Evolutionary conservation across 2,329 filamentous ascomycete genomes (phyloP).

Genomic region (Colletotrichum somersetense): DNA sequence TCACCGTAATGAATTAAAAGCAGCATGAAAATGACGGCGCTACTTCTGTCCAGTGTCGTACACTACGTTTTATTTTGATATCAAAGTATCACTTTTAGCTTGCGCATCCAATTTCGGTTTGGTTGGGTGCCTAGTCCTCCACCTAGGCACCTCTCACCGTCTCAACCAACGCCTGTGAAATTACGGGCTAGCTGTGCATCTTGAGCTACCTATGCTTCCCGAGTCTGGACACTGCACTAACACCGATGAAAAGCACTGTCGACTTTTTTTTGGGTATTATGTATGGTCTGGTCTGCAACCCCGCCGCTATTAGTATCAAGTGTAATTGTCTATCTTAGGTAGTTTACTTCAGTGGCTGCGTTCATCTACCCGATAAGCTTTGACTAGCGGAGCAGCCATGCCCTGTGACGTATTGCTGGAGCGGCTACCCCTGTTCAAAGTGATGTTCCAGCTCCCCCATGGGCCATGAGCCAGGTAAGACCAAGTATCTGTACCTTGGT

Average conservation of each 20-base stretch:
- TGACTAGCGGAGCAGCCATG: slow-evolving; percentile 2
- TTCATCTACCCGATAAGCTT: slow-evolving; percentile 20
- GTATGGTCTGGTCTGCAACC: too few species aligned
- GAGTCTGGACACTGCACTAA: background rate
- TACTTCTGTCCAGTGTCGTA: too few species aligned
- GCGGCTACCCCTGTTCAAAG: slow-evolving; percentile 21
- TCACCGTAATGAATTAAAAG: too few species aligned
- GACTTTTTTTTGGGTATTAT: too few species aligned
- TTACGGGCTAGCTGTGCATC: slow-evolving; percentile 8
- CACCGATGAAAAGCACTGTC: too few species aligned
- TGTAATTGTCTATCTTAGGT: background rate
- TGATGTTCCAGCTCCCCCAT: slow-evolving; percentile 17
- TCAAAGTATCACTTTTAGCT: too few species aligned
- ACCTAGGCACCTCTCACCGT: background rate
- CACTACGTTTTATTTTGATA: too few species aligned
- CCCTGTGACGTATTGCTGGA: slow-evolving; percentile 31
- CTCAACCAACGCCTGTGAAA: slow-evolving; percentile 35
- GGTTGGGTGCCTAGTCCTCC: too few species aligned
- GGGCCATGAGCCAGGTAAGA: background rate
- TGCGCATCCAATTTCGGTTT: too few species aligned
- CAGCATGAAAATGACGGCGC: too few species aligned
- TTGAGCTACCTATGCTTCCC: background rate
- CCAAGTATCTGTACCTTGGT: background rate
- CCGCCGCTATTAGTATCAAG: background rate
- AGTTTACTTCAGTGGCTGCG: background rate